Base-by-base conservation (phyloP, 2,329 filamentous ascomycete species). In the Sordariomycetes sp. region DNA sequence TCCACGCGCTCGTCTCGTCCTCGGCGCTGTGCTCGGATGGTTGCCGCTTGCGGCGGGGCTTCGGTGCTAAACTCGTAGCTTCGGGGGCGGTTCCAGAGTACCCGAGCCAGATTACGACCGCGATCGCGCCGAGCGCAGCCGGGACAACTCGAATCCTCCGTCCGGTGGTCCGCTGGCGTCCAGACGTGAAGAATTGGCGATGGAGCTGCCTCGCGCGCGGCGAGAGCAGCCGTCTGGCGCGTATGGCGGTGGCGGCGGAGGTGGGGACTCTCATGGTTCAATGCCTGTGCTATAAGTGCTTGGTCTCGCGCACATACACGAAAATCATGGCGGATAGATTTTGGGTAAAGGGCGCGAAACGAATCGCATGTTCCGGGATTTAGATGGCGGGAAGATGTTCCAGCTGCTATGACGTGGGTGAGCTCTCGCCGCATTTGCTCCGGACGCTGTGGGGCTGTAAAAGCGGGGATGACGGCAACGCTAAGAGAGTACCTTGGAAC, bases 1-100 rank as follows among this genome's bases (percentile, higher is more conserved):
- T 64, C 78, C 78, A 81, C 7, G 78, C 76, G 8, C 69, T 66
- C 20, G 55, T 48, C 32, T 59, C 39, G 34, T 52, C 34, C 39
- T 25, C 17, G 6, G 39, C n/a, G 4, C n/a, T 25, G 17, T 28
- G 53, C 36, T 28, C 42, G 15, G 42, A 12, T 4, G 34, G 55
- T n/a, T 17, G 34, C 32, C 35, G 50, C 55, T 28, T 56, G 10
- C 2, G 39, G 20, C 48, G 55, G n/a, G 13, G 32, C 32, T 28
- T 35, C 6, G 25, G 22, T 10, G 20, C 20, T 6, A 39, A 32
- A 34, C 42, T 56, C 54, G 52, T 42, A 17, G 24, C 24, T 52
- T 34, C 28, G 8, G 51, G 2, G 13, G 12, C 17, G 4, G 3
- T 24, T 32, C 28, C 25, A 25, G 24, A 6, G 28, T 13, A n/a